Evolutionary conservation across 768 basidiomycete species (phyloP).

Genomic region (Tulasnella sp.): DNA sequence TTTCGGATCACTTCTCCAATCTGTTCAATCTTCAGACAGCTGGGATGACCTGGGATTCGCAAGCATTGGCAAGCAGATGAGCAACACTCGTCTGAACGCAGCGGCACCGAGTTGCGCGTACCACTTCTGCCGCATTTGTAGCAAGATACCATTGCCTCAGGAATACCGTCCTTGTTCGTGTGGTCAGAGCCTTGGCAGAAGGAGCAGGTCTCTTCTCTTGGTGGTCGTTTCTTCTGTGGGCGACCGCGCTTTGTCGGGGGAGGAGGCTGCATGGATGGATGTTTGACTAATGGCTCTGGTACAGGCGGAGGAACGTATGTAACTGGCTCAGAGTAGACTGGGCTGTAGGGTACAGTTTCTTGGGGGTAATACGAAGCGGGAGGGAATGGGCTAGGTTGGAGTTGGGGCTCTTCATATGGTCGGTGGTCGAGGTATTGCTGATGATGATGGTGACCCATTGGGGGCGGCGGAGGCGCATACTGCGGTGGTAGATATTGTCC

Average conservation of each 20-base stretch:
- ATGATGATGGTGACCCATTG: background rate
- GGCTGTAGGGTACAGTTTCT: background rate
- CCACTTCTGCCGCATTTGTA: conserved; percentile 75
- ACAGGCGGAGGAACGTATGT: background rate
- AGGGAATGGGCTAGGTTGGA: background rate
- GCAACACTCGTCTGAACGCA: background rate
- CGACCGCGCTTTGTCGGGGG: conserved; percentile 23
- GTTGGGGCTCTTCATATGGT: background rate
- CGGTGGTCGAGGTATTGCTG: background rate
- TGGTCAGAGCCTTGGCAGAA: conserved; percentile 62
- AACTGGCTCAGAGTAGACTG: background rate
- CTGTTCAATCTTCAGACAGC: conserved; percentile 55
- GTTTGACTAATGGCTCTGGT: background rate
- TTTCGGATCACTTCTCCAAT: conserved; percentile 49
- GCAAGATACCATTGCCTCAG: conserved; percentile 69
- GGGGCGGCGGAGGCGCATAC: background rate
- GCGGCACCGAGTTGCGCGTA: conserved; percentile 25
- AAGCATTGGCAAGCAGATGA: background rate
- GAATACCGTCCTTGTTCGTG: conserved; percentile 42
- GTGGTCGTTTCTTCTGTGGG: conserved; percentile 19
- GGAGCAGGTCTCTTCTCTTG: conserved; percentile 57
- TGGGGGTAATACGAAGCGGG: background rate
- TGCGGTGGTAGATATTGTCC: background rate
- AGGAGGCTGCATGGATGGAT: background rate
- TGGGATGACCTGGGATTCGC: conserved; percentile 58